Percentiles rank a stretch among this genome's conserved stretches.
phyloP scores from a whole-genome alignment of 1,284 basidiomycete genomes.

The Cystobasidiaceae sp. region DNA sequence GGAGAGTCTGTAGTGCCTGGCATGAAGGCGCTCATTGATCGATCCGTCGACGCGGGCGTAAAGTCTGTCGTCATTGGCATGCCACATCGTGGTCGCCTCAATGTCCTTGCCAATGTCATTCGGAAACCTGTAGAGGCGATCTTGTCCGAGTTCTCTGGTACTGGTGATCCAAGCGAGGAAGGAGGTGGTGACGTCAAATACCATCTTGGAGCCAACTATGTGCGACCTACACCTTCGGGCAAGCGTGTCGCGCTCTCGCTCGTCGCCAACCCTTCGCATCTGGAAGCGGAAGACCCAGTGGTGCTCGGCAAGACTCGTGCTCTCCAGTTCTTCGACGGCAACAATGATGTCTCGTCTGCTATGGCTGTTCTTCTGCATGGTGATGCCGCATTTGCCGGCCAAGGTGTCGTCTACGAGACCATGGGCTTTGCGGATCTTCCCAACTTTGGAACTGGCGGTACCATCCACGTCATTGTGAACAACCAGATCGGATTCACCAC shows the following conservation, averaged over 20 bases:
- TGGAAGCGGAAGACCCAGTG: constrained; percentile 95
- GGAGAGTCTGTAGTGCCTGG: constrained; percentile 97
- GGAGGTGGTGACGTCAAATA: constrained; percentile 99
- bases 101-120: constrained; percentile 97
- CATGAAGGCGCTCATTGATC: constrained; percentile 98
- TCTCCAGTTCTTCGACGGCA: constrained; percentile 88
- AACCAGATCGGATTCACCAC: constrained; percentile 99
- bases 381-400: constrained; percentile 97
- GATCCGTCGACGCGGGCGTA: constrained; percentile 92
- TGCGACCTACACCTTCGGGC: constrained; percentile 93
- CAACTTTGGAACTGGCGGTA: constrained; percentile 94
- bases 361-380: constrained; percentile 96
- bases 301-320: constrained; percentile 96
- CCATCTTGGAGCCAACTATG: constrained; percentile 96
- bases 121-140: constrained; percentile 98
- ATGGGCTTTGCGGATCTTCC: constrained; percentile 98
- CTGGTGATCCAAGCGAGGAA: constrained; percentile 61
- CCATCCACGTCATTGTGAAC: constrained; percentile 97
- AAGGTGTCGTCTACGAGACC: constrained; percentile 98
- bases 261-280: constrained; percentile 96
- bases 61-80: constrained; percentile 97
- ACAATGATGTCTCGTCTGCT: constrained; percentile 67
- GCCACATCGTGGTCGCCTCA: constrained; percentile 98
- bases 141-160: constrained; percentile 90
- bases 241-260: constrained; percentile 97